Base-by-base conservation (phyloP, 2,329 filamentous ascomycete species). In the Alternaria hordeiaustralica region DNA sequence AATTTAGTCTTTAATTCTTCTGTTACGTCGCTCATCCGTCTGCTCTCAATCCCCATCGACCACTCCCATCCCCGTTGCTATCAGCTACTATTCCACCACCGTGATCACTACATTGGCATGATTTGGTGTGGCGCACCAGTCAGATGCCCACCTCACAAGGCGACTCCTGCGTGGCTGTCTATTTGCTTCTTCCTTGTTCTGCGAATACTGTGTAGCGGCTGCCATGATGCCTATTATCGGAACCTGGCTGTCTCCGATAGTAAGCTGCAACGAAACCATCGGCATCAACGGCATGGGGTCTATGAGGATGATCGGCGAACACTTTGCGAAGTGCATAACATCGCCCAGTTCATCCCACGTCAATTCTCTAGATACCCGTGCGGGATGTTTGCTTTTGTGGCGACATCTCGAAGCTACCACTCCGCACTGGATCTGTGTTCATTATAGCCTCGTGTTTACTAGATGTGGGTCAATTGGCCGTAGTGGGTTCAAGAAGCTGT, bases 101-200 rank as follows among this genome's bases (percentile, higher is more conserved):
- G 11, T 36, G 49, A 64, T 64, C 67, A 65, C 47, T 41, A 50
- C 47, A 33, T 49, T 33, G 41, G 54, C 28, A 51, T 50, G 30
- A n/a, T 30, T 41, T 41, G 28, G 64, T 53, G 55, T 44, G 41
- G 58, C 67, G 55, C 61, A 63, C 63, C 60, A 46, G 45, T 55
- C 28, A 64, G 57, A 44, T 62, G 51, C 55, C 57, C 54, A 63
- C 54, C 49, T 51, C n/a, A 50, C 18, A 53, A 47, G 33, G 20
- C 50, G 20, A 59, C 51, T 51, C 45, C 49, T 63, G 60, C 59
- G 62, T 18, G 18, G 44, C 33, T 18, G 20, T 30, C 13, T 60
- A 55, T 58, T 66, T 68, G 61, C 66, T 61, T 70, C 66, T 68
- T 61, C 23, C 26, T 58, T 20, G 53, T 64, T 47, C 49, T 51